Conservation (phyloP, 257 asterid species). For the Solanum virginianum region DNA sequence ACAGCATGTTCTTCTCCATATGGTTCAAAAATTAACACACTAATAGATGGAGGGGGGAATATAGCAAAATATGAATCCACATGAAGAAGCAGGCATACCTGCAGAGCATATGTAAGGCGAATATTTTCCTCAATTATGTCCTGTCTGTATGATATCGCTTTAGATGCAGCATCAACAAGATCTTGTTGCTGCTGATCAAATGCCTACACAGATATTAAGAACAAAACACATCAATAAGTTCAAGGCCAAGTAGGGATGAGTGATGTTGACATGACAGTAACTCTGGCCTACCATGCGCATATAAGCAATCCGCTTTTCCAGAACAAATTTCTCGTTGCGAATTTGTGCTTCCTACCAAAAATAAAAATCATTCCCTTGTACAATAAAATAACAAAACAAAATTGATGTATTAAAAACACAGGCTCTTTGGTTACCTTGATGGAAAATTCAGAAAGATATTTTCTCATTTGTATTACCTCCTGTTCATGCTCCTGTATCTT, state of each 20-base stretch:
- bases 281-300: constrained; percentile 77
- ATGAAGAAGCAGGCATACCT: constrained; percentile 31
- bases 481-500: constrained; percentile 75
- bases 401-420: constrained; percentile 1
- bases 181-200: constrained; percentile 99
- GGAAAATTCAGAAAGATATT: constrained; percentile 71
- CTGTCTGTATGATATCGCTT: constrained; percentile 94
- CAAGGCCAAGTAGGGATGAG: neutral
- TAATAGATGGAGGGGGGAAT: neutral
- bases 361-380: constrained; percentile 3
- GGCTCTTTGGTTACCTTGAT: constrained; percentile 37
- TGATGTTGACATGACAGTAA: neutral
- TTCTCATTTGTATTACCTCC: constrained; percentile 69
- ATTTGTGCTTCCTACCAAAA: constrained; percentile 70
- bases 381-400: neutral
- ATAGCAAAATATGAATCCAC: neutral
- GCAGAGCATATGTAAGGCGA: constrained; percentile 88
- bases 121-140: constrained; percentile 96
- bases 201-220: constrained; percentile 38
- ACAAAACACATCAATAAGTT: neutral
- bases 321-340: constrained; percentile 65
- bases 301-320: constrained; percentile 91
- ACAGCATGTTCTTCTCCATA: neutral
- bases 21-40: neutral
- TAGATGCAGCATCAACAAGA: constrained; percentile 96